Percentiles rank a stretch among this genome's conserved stretches.
Evolutionary conservation across 345 rosid species (phyloP).

Genomic region (Dimocarpus longan): DNA sequence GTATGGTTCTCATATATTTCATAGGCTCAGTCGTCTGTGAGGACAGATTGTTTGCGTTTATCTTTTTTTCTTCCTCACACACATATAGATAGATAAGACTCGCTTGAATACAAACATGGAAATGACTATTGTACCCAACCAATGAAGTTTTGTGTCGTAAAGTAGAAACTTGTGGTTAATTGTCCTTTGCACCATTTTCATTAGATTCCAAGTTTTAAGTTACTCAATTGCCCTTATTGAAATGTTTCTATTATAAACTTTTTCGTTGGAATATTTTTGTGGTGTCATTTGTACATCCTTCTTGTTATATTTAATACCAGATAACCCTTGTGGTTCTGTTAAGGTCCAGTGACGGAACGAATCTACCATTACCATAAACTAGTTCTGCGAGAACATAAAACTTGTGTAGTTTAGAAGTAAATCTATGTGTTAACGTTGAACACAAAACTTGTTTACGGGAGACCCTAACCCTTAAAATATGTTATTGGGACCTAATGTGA

Average conservation of each 20-base stretch:
- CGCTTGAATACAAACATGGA: background rate
- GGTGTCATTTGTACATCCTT: background rate
- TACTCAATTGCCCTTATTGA: background rate
- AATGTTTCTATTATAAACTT: background rate
- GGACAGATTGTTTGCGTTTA: slow-evolving; percentile 5
- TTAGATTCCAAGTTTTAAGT: slow-evolving; percentile 2
- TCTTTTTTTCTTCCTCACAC: background rate
- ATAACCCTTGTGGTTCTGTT: no score
- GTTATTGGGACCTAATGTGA: background rate
- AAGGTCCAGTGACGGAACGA: no score
- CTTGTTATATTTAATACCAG: no score
- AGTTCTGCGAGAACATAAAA: background rate
- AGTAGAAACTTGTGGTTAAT: background rate
- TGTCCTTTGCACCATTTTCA: background rate
- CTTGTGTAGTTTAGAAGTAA: background rate
- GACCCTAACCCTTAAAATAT: no score
- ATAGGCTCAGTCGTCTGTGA: slow-evolving; percentile 19
- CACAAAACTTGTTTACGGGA: background rate
- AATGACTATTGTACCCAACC: slow-evolving; percentile 2
- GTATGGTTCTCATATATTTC: background rate
- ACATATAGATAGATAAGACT: background rate
- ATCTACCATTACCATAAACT: background rate
- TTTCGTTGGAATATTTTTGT: background rate
- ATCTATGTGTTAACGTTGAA: background rate
- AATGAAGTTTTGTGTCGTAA: background rate